Evolutionary conservation across 441 rosid species (phyloP).

Genomic region (Capsella rubella): DNA sequence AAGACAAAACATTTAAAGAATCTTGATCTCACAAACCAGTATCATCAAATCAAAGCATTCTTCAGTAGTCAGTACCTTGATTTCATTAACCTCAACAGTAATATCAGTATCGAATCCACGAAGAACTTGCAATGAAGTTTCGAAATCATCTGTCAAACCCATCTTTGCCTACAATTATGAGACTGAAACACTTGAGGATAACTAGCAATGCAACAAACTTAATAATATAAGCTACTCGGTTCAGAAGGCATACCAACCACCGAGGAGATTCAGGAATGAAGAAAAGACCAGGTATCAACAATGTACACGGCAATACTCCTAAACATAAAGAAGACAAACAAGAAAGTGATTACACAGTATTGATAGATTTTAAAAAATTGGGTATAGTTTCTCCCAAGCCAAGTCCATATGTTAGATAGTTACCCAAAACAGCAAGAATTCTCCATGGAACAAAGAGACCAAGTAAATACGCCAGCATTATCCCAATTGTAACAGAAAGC

Average conservation of each 20-base stretch:
- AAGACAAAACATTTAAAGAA: background rate
- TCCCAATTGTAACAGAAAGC: constrained; percentile 75
- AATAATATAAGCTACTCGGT: constrained; percentile 13
- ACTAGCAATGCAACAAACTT: constrained; percentile 12
- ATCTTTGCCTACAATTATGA: constrained; percentile 59
- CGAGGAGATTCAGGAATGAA: constrained; percentile 85
- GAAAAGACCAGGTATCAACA: constrained; percentile 76
- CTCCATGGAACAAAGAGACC: constrained; percentile 75
- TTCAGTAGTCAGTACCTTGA: constrained; percentile 55
- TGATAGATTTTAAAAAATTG: background rate
- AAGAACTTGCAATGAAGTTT: constrained; percentile 74
- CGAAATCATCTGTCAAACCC: constrained; percentile 77
- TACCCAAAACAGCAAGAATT: constrained; percentile 73
- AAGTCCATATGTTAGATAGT: constrained; percentile 27
- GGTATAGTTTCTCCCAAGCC: constrained; percentile 10
- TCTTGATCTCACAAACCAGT: background rate
- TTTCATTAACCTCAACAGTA: constrained; percentile 69
- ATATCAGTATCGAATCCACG: constrained; percentile 76
- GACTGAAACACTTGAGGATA: background rate
- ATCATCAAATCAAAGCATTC: background rate
- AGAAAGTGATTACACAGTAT: constrained; percentile 23
- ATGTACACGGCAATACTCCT: constrained; percentile 65
- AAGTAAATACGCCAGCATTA: constrained; percentile 70
- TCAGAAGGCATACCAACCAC: constrained; percentile 63
- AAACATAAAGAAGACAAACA: constrained; percentile 31